These are phyloP conservation scores for Gillenia trifoliata DNA, from an alignment of 306 rosid species.

Conservation along the genomic window DNA sequence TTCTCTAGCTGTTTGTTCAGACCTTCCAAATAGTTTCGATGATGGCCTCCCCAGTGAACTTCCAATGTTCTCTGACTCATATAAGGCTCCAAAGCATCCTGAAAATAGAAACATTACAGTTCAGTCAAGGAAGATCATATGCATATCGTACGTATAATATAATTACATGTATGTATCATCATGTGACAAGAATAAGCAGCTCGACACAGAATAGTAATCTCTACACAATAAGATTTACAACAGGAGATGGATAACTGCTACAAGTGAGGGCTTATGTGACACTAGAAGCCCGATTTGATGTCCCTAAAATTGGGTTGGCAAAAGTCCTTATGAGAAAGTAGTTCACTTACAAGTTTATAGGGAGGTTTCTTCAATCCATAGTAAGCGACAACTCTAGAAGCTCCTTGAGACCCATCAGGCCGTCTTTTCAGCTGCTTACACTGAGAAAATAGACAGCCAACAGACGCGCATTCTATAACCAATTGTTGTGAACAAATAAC, in stretches of 20 bases:
- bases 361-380: constrained; percentile 89
- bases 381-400: constrained; percentile 51
- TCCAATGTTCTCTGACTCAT: constrained; percentile 43
- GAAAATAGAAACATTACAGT: background rate
- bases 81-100: constrained; percentile 50
- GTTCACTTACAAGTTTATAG: constrained; percentile 65
- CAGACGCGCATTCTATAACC: constrained; percentile 1
- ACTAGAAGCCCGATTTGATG: background rate
- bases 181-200: background rate
- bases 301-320: background rate
- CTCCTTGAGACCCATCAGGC: constrained; percentile 30
- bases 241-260: background rate
- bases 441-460: constrained; percentile 12
- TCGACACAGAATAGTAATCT: background rate
- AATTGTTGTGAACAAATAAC: background rate
- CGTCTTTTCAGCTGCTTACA: constrained; percentile 40
- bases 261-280: background rate
- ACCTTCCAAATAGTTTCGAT: constrained; percentile 60
- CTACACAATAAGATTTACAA: background rate
- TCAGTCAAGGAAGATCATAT: background rate
- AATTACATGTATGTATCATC: background rate
- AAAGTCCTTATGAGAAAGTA: constrained; percentile 2
- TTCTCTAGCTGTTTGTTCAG: constrained; percentile 78
- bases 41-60: constrained; percentile 83
- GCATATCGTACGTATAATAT: background rate